Percentiles rank a stretch among this genome's conserved stretches.
These are phyloP conservation scores for Hymenoscyphus fraxineus DNA, from an alignment of 2,329 filamentous ascomycete species.

Conservation along the genomic window DNA sequence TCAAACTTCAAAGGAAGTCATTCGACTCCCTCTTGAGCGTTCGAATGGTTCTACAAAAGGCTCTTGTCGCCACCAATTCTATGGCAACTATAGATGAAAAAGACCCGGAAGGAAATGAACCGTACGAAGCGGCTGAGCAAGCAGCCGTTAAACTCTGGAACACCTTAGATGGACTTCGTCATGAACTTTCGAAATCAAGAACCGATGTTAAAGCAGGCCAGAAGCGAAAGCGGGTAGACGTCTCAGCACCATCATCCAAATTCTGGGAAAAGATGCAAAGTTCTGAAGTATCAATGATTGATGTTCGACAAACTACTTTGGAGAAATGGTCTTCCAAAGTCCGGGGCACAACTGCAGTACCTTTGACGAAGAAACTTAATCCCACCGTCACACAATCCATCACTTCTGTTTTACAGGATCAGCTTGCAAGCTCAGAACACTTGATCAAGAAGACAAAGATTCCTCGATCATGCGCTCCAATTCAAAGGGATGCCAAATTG, in stretches of 20 bases:
- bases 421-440: constrained; percentile 63
- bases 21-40: constrained; percentile 89
- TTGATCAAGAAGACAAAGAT: constrained; percentile 66
- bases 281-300: constrained; percentile 56
- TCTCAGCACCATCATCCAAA: constrained; percentile 55
- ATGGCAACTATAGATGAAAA: constrained; percentile 49
- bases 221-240: constrained; percentile 60
- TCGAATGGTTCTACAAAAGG: constrained; percentile 90
- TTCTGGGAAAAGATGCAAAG: constrained; percentile 71
- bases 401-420: constrained; percentile 63
- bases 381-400: constrained; percentile 54
- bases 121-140: constrained; percentile 73
- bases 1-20: constrained; percentile 77
- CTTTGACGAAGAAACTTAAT: constrained; percentile 56
- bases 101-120: constrained; percentile 41
- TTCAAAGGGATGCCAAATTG: constrained; percentile 57
- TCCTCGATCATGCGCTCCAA: constrained; percentile 72
- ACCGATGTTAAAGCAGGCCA: constrained; percentile 44
- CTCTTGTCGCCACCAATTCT: constrained; percentile 76
- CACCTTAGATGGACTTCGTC: constrained; percentile 68
- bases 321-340: constrained; percentile 90
- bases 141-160: constrained; percentile 84
- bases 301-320: constrained; percentile 66
- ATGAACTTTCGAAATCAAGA: constrained; percentile 51
- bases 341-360: constrained; percentile 54